phyloP scores from a whole-genome alignment of 1,284 basidiomycete genomes.

The Papiliotrema laurentii region DNA sequence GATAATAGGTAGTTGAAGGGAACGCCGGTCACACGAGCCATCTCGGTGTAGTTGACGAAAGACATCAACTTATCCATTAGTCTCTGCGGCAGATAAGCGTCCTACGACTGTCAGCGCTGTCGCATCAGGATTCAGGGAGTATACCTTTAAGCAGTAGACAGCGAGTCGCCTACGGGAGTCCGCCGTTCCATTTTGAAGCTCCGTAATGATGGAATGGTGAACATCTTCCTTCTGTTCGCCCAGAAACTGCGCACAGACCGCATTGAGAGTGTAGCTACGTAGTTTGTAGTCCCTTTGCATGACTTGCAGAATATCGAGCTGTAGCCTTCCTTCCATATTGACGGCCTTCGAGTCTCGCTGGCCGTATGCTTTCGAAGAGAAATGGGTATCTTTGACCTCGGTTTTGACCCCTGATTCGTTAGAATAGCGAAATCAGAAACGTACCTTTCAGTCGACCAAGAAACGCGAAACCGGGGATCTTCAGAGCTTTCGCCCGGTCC shows the following conservation, averaged over 20 bases:
- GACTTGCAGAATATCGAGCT: slow-evolving; percentile 88
- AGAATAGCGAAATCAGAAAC: slow-evolving; percentile 20
- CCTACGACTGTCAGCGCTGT: slow-evolving; percentile 53
- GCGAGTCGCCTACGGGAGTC: slow-evolving; percentile 84
- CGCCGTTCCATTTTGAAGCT: slow-evolving; percentile 87
- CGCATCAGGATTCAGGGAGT: slow-evolving; percentile 6
- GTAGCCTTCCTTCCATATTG: slow-evolving; percentile 77
- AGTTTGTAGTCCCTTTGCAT: slow-evolving; percentile 97
- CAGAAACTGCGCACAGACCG: slow-evolving; percentile 90
- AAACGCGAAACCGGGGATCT: slow-evolving; percentile 64
- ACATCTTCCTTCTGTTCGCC: slow-evolving; percentile 98
- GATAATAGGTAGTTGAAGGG: slow-evolving; percentile 90
- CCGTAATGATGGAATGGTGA: slow-evolving; percentile 93
- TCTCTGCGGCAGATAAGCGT: slow-evolving; percentile 91
- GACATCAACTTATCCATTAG: slow-evolving; percentile 96
- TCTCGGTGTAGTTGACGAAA: slow-evolving; percentile 92
- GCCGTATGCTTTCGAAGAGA: slow-evolving; percentile 92
- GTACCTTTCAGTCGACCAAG: slow-evolving; percentile 73
- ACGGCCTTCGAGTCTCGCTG: slow-evolving; percentile 93
- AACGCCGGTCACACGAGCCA: slow-evolving; percentile 95
- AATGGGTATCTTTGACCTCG: slow-evolving; percentile 83
- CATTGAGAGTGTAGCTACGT: slow-evolving; percentile 89
- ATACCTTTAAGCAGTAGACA: slow-evolving; percentile 90
- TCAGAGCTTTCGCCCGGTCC: slow-evolving; percentile 78
- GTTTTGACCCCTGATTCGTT: slow-evolving; percentile 60